Base-by-base conservation (phyloP, 805 yeast genomes). In the Myxozyma sirexii region DNA sequence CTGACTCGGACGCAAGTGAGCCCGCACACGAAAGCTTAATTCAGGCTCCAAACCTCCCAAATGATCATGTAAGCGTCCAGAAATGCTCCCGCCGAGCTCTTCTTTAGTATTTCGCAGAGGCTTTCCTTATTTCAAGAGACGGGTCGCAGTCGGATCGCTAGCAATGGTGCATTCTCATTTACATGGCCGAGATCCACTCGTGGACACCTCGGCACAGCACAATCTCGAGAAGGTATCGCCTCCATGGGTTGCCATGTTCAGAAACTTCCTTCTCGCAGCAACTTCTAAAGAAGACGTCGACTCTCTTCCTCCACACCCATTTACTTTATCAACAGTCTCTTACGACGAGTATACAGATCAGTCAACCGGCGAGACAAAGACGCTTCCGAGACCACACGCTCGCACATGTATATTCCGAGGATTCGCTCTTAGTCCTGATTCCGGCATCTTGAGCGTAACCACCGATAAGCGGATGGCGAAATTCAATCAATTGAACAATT, bases 381-480 rank as follows among this genome's bases (percentile, higher is more conserved):
- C 57, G 21, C 12, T 50, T 19, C 29, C 41, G 29, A 50, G 56
- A 7, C 66, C 66, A 6, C 66, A 54, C 37, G 66, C 59, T 19
- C 58, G 66, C 12, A 63, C 59, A 1, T 61, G 65, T 50, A 52
- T 57, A 51, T 63, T 63, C 29, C 59, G 66, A 21, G 66, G 66
- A 27, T 63, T 63, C 38, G 64, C 64, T 12, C 44, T 59, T 33
- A 19, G 54, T 7, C 54, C 61, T 13, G 57, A 59, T 27, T 61
- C 65, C 6, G 66, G 66, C 17, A 50, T 63, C 17, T 44, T 63
- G 26, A 47, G 33, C 2, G 57, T 60, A 19, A 63, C 66, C 13
- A 63, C 66, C 19, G 66, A 63, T 42, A 48, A 37, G 27, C 50
- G 65, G 17, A 63, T 63, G 66, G 54, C 61, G 10, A 63, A 63